Base-by-base conservation (phyloP, 2,329 filamentous ascomycete species). In the Phyllosticta citribraziliensis region DNA sequence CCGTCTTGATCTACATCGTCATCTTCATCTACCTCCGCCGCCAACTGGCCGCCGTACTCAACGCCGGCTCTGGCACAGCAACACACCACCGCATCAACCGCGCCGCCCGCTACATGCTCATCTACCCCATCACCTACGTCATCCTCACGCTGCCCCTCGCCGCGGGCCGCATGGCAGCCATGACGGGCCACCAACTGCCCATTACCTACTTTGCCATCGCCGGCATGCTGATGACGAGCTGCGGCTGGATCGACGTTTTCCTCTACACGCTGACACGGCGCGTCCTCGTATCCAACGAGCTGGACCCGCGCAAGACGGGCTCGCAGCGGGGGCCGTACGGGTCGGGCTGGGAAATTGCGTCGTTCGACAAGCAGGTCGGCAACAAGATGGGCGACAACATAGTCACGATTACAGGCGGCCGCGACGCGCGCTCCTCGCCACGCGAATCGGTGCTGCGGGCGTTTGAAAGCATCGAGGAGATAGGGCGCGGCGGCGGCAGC, bases 61-160 rank as follows among this genome's bases (percentile, higher is more conserved):
- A 68, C 60, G 71, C 72, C 59, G 57, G 59, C 6, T 20, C 52
- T 12, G 22, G 57, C n/a, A 58, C 55, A 17, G 70, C 70, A n/a
- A 66, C 61, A 25, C 40, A 47, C 40, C 40, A 47, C n/a, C 73
- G 71, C 56, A 68, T 75, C 17, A 70, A 69, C 6, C 66, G 72
- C 19, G 77, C 79, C 20, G 76, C 78, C 11, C 75, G 82, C 2
- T 85, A 88, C 66, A 82, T 82, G 80, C 71, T 88, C 52, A 75
- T 88, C 33, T 88, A 89, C 64, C 86, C 87, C 0, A 69, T 84
- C 64, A 84, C 87, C 63, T 89, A 89, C 69, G 78, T 87, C 2
- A 62, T 86, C 19, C 84, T 87, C 65, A 89, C 86, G 0, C 77
- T 85, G 0, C 87, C 87, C 0, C 76, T 89, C 1, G 85, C 85